phyloP scores from a whole-genome alignment of 2,329 filamentous ascomycete genomes.

The Colletotrichum tropicale region DNA sequence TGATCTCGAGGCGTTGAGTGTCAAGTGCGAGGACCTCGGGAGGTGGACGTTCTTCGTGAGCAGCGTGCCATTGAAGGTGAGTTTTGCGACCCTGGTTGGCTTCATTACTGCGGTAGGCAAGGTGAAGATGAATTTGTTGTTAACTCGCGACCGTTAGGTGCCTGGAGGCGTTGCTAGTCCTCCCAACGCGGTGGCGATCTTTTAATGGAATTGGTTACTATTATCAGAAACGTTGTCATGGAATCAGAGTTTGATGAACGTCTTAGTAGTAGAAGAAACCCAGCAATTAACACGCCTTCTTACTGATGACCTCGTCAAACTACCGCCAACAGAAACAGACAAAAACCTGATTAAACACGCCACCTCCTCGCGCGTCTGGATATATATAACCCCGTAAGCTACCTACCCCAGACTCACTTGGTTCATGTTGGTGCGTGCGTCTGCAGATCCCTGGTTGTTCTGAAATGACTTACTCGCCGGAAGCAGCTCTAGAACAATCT shows the following conservation, averaged over 20 bases:
- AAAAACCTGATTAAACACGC: background rate
- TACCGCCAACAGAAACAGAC: background rate
- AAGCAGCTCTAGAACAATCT: background rate
- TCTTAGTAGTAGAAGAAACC: background rate
- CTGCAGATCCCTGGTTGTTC: background rate
- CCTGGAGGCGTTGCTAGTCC: constrained; percentile 41
- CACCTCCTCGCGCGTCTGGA: no score
- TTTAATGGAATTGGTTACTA: constrained; percentile 1
- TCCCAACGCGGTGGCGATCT: constrained; percentile 42
- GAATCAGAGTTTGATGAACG: background rate
- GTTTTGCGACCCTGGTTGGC: background rate
- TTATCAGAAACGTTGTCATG: background rate
- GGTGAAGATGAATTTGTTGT: background rate
- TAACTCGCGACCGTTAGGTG: constrained; percentile 25
- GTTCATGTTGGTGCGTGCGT: background rate
- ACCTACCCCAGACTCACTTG: background rate
- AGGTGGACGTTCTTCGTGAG: constrained; percentile 46
- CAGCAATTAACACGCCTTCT: background rate
- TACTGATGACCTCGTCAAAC: background rate
- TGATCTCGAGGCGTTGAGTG: constrained; percentile 43
- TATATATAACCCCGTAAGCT: background rate
- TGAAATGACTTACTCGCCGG: background rate
- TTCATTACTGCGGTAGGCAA: rapidly evolving
- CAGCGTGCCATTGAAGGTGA: constrained; percentile 38
- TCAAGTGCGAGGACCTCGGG: constrained; percentile 33